These are phyloP conservation scores for Penicillium crustosum DNA, from an alignment of 2,329 filamentous ascomycete species.

Conservation along the genomic window DNA sequence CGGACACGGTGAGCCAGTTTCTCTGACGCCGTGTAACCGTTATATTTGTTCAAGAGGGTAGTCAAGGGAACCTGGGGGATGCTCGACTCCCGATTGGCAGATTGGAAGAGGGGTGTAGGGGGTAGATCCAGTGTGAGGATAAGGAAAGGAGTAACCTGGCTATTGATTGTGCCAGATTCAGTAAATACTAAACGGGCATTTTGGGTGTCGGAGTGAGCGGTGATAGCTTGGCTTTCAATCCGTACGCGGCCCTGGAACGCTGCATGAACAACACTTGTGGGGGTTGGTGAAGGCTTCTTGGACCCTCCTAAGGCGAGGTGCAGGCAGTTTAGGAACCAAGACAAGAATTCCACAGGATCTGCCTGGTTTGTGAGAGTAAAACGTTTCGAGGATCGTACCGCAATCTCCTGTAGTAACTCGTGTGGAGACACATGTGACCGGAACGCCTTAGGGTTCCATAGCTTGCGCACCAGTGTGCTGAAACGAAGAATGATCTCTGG, in stretches of 20 bases:
- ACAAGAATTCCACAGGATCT: slow-evolving; percentile 93
- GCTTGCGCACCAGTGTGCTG: slow-evolving; percentile 87
- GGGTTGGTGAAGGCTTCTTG: slow-evolving; percentile 71
- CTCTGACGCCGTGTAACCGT: slow-evolving; percentile 82
- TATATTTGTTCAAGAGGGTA: slow-evolving; percentile 85
- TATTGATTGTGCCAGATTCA: slow-evolving; percentile 78
- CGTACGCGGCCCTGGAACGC: slow-evolving; percentile 92
- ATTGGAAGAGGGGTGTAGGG: slow-evolving; percentile 89
- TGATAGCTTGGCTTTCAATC: slow-evolving; percentile 91
- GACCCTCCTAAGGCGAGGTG: slow-evolving; percentile 89
- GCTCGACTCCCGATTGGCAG: slow-evolving; percentile 90
- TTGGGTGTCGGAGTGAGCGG: slow-evolving; percentile 76
- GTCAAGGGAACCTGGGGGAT: slow-evolving; percentile 77
- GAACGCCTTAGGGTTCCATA: slow-evolving; percentile 97
- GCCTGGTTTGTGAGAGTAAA: slow-evolving; percentile 90
- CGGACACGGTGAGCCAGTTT: slow-evolving; percentile 84
- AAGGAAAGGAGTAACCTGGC: slow-evolving; percentile 76
- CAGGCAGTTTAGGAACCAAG: slow-evolving; percentile 96
- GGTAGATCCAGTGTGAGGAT: slow-evolving; percentile 93
- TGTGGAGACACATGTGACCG: slow-evolving; percentile 96
- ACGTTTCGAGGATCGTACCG: slow-evolving; percentile 83
- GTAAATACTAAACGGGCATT: slow-evolving; percentile 89
- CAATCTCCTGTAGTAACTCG: slow-evolving; percentile 93
- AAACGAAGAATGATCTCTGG: slow-evolving; percentile 86
- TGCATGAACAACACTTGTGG: slow-evolving; percentile 76